A percentile compares a stretch with the other conserved stretches of the same genome.
Evolutionary conservation across 2,329 filamentous ascomycete species (phyloP).

Genomic region (Aspergillus tamarii): DNA sequence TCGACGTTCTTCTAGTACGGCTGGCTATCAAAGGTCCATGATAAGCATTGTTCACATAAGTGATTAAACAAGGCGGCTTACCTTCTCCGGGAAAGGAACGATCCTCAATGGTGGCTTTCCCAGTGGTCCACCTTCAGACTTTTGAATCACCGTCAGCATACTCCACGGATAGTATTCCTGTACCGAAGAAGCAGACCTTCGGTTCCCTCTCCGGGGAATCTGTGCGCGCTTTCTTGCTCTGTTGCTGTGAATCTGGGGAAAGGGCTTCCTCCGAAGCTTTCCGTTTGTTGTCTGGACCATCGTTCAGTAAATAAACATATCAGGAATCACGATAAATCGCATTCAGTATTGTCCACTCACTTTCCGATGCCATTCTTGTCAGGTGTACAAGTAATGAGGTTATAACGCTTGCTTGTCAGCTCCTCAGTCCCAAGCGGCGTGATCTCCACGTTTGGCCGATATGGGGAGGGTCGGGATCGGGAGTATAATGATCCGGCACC

Average conservation of each 20-base stretch:
- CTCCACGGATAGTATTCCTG: neutral
- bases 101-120: constrained; percentile 61
- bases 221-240: constrained; percentile 54
- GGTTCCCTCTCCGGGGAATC: constrained; percentile 46
- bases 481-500: constrained; percentile 25
- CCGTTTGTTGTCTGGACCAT: constrained; percentile 44
- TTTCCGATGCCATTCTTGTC: constrained; percentile 34
- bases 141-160: constrained; percentile 17
- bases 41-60: constrained; percentile 27
- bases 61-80: constrained; percentile 38
- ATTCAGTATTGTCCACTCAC: constrained; percentile 28
- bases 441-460: constrained; percentile 22
- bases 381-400: constrained; percentile 22
- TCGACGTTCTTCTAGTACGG: constrained; percentile 88
- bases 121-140: constrained; percentile 40
- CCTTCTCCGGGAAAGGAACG: constrained; percentile 89
- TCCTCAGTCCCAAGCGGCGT: constrained; percentile 9
- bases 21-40: constrained; percentile 58
- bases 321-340: neutral
- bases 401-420: constrained; percentile 6
- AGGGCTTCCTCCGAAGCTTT: constrained; percentile 55
- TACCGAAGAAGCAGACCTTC: constrained; percentile 29
- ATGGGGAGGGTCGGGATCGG: constrained; percentile 27
- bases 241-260: constrained; percentile 46
- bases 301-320: constrained; percentile 15